phyloP scores from a whole-genome alignment of 306 rosid species.

The Sicyos baderoa region DNA sequence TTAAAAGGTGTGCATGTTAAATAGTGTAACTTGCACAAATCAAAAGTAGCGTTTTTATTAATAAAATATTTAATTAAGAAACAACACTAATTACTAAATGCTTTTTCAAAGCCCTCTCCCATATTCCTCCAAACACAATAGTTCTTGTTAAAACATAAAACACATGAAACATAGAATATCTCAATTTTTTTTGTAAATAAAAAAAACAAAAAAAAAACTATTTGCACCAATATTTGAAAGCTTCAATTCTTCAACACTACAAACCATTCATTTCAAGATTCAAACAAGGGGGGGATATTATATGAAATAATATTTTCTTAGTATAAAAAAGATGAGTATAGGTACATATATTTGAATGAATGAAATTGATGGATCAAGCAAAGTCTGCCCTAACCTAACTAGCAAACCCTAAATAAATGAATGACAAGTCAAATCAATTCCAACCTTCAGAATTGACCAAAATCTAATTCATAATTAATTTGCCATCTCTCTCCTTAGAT shows the following conservation, averaged over 20 bases:
- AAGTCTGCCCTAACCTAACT: background rate
- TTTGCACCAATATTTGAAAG: background rate
- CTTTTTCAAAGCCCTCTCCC: no score
- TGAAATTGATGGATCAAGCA: background rate
- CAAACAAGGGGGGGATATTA: background rate
- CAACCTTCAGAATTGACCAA: constrained; percentile 19
- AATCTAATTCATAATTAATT: constrained; percentile 7
- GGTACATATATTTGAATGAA: background rate
- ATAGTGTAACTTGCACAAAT: no score
- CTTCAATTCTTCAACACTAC: background rate
- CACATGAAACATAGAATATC: background rate
- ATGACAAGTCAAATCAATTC: constrained; percentile 13
- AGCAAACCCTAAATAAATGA: constrained; percentile 12
- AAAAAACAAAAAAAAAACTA: background rate
- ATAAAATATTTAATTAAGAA: no score
- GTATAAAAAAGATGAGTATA: no score
- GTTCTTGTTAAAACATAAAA: no score
- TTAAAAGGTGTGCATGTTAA: no score
- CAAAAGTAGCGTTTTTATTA: no score
- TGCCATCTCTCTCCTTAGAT: background rate
- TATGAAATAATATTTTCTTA: no score
- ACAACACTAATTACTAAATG: no score
- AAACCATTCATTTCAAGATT: background rate
- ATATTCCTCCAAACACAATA: no score
- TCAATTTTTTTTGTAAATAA: no score